Evolutionary conservation across 2,329 filamentous ascomycete genomes (phyloP).

Genomic region (Scytalidium lignicola): DNA sequence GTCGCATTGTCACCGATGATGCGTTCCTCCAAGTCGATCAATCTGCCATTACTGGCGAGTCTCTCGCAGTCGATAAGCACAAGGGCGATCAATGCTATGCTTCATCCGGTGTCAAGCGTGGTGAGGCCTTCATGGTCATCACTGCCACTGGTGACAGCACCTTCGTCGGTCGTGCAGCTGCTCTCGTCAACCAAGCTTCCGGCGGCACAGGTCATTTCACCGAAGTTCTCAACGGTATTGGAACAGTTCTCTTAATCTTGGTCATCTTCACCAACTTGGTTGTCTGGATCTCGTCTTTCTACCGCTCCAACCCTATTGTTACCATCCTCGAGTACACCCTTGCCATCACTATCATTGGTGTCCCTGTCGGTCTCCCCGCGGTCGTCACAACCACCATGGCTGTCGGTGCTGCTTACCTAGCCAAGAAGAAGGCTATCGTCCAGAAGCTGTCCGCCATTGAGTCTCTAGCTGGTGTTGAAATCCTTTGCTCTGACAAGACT

Average conservation of each 20-base stretch:
- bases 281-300: conserved; percentile 84
- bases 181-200: conserved; percentile 73
- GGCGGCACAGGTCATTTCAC: conserved; percentile 81
- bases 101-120: conserved; percentile 86
- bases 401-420: conserved; percentile 84
- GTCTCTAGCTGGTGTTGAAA: conserved; percentile 86
- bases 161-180: conserved; percentile 83
- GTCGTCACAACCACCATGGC: conserved; percentile 95
- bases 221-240: conserved; percentile 83
- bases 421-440: conserved; percentile 89
- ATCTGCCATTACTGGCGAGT: conserved; percentile 88
- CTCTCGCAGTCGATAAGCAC: conserved; percentile 85
- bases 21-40: conserved; percentile 88
- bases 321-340: conserved; percentile 78
- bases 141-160: conserved; percentile 85
- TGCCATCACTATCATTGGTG: conserved; percentile 86
- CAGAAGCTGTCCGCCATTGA: conserved; percentile 91
- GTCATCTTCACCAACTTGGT: conserved; percentile 76
- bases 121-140: conserved; percentile 77
- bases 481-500: conserved; percentile 92
- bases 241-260: conserved; percentile 71
- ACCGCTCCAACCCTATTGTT: conserved; percentile 77
- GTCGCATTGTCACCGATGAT: conserved; percentile 76
- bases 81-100: conserved; percentile 75
- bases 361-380: conserved; percentile 86